Conservation (phyloP, 2,329 filamentous ascomycete species). For the Chaetothyriales sp. region DNA sequence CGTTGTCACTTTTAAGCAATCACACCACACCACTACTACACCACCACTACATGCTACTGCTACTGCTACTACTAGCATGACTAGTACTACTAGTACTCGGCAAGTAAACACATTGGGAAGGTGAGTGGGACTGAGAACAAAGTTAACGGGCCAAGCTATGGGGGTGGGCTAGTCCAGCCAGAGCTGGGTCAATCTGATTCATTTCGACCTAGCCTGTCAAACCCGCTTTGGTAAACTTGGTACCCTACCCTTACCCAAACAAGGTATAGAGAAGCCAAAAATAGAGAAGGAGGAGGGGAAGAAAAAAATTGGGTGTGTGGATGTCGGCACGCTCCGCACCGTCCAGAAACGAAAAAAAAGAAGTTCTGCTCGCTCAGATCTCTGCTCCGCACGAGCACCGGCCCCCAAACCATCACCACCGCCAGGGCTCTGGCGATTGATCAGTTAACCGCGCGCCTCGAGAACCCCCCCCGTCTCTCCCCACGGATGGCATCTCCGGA, state of each 20-base stretch:
- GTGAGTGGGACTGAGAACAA: neutral
- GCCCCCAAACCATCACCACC: neutral
- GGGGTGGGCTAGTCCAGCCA: too few species aligned
- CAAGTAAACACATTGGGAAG: neutral
- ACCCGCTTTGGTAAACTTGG: too few species aligned
- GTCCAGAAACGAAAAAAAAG: neutral
- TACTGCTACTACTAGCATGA: neutral
- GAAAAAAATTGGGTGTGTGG: neutral
- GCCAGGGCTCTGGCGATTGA: too few species aligned
- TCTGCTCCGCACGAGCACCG: neutral
- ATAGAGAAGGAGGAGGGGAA: neutral
- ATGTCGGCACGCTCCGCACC: neutral
- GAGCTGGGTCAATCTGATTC: too few species aligned
- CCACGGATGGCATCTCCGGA: neutral
- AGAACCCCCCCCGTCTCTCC: neutral
- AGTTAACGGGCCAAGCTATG: neutral
- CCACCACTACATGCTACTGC: neutral
- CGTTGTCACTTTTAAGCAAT: too few species aligned
- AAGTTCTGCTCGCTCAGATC: neutral
- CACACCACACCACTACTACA: neutral
- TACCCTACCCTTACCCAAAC: neutral
- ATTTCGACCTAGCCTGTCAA: too few species aligned
- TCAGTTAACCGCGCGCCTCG: neutral
- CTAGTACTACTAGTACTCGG: neutral
- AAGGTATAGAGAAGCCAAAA: neutral